A percentile compares a stretch with the other conserved stretches of the same genome.
Conservation (phyloP, 2,329 filamentous ascomycete species). For the Xylaria hypoxylon region DNA sequence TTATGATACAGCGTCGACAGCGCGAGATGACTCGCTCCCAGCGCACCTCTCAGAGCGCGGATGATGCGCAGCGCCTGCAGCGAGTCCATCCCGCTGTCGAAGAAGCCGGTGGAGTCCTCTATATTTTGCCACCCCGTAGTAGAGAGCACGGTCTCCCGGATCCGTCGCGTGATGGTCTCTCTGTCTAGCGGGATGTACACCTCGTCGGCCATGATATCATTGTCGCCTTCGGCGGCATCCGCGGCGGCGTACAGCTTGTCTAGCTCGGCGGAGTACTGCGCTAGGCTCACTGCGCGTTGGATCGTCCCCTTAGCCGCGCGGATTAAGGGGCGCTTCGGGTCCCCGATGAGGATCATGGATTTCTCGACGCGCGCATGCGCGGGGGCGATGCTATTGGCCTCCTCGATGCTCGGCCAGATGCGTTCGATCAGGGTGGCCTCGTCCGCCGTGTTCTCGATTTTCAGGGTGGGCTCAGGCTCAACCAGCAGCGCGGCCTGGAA, state of each 20-base stretch:
- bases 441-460: conserved; percentile 31
- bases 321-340: conserved; percentile 35
- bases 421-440: conserved; percentile 42
- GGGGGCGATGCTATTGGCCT: conserved; percentile 39
- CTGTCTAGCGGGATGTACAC: not conserved
- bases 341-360: conserved; percentile 36
- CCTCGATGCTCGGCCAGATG: conserved; percentile 42
- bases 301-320: conserved; percentile 44
- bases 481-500: conserved; percentile 43
- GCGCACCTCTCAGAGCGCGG: not conserved
- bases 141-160: conserved; percentile 13
- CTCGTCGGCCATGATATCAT: not conserved
- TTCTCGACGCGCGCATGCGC: conserved; percentile 43
- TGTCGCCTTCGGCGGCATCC: conserved; percentile 5
- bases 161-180: not conserved
- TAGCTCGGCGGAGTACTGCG: conserved; percentile 34
- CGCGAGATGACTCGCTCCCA: conserved; percentile 16
- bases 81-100: conserved; percentile 32
- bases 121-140: conserved; percentile 13
- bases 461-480: conserved; percentile 28
- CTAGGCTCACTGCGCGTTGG: conserved; percentile 35
- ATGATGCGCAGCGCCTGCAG: conserved; percentile 21
- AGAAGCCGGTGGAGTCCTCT: conserved; percentile 19
- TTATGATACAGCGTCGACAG: conserved; percentile 33
- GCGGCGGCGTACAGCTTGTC: conserved; percentile 28